Conservation (phyloP, 306 rosid species). For the Dalbergia cultrata region DNA sequence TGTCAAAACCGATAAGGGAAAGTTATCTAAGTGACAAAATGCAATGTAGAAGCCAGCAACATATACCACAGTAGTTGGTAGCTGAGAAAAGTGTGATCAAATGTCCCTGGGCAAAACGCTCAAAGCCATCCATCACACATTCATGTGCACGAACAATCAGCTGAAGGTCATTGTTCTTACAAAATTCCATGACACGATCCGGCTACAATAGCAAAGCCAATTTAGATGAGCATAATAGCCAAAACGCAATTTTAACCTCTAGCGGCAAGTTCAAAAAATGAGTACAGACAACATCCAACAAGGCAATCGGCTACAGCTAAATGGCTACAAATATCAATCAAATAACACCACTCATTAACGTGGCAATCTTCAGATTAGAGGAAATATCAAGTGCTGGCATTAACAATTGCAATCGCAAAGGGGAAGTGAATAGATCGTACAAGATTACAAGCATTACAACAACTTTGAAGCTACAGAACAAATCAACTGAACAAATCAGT, state of each 20-base stretch:
- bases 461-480: conserved; percentile 5
- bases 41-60: conserved; percentile 39
- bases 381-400: conserved; percentile 18
- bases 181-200: conserved; percentile 98
- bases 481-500: conserved; percentile 11
- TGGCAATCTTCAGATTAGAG: conserved; percentile 14
- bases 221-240: conserved; percentile 37
- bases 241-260: conserved; percentile 26
- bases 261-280: background rate
- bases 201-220: conserved; percentile 72
- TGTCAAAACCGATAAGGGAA: conserved; percentile 45
- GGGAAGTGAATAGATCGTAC: conserved; percentile 18
- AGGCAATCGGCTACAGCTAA: conserved; percentile 6
- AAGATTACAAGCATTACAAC: background rate
- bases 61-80: conserved; percentile 92
- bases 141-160: conserved; percentile 97
- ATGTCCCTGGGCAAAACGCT: conserved; percentile 99
- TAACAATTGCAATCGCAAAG: conserved; percentile 16
- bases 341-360: conserved; percentile 16
- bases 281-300: conserved; percentile 2
- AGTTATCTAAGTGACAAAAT: conserved; percentile 9
- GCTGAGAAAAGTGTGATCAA: conserved; percentile 96
- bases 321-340: background rate
- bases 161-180: conserved; percentile 98
- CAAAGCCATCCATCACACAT: conserved; percentile 99